phyloP scores from a whole-genome alignment of 257 asterid genomes.

The Solanum acaule region DNA sequence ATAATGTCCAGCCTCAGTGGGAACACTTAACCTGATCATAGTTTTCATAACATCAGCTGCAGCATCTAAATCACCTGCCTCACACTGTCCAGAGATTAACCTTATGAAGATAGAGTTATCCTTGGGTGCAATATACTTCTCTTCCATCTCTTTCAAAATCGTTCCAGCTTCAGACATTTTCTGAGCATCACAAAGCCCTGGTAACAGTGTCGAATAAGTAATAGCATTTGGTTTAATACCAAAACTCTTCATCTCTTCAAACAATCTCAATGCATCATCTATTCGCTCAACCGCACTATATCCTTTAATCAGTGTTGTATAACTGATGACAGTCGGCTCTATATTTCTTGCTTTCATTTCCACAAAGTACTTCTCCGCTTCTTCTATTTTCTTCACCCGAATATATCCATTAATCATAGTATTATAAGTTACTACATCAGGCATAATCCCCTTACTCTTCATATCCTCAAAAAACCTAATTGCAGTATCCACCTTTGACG shows the following conservation, averaged over 20 bases:
- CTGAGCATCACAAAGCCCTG: constrained; percentile 72
- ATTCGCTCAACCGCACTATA: constrained; percentile 50
- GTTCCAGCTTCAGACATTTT: constrained; percentile 63
- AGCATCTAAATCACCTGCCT: constrained; percentile 64
- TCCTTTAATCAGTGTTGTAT: constrained; percentile 81
- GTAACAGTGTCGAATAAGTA: constrained; percentile 73
- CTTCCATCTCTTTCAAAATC: constrained; percentile 74
- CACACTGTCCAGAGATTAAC: constrained; percentile 62
- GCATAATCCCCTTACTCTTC: constrained; percentile 60
- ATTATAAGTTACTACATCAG: constrained; percentile 68
- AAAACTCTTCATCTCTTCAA: constrained; percentile 71
- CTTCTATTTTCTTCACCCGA: constrained; percentile 62
- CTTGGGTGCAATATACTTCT: constrained; percentile 44
- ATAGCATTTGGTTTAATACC: constrained; percentile 69
- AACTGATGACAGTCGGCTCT: constrained; percentile 63
- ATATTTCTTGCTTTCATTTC: constrained; percentile 83
- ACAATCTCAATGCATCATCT: constrained; percentile 71
- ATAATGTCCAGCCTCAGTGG: constrained; percentile 90
- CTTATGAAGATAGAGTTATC: constrained; percentile 56
- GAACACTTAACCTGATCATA: constrained; percentile 70
- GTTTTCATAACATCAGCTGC: constrained; percentile 72
- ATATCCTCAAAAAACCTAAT: constrained; percentile 78
- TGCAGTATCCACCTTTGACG: constrained; percentile 52
- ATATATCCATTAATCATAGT: constrained; percentile 71
- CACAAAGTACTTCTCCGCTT: constrained; percentile 68